Percentiles rank a stretch among this genome's conserved stretches.
Evolutionary conservation across 2,329 filamentous ascomycete species (phyloP).

Genomic region (Hyphodiscus sp.): DNA sequence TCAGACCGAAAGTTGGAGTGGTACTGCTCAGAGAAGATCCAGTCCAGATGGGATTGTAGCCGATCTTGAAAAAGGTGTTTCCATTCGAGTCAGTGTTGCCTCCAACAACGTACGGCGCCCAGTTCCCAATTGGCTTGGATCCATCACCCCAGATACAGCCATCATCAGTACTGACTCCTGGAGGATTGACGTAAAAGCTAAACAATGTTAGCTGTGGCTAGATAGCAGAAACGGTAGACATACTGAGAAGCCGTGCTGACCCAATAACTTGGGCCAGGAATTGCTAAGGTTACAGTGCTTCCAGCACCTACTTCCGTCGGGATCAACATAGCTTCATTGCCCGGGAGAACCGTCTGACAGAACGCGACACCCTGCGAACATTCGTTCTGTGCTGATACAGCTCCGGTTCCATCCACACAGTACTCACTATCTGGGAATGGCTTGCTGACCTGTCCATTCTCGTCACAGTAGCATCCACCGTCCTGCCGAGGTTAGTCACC

Average conservation of each 20-base stretch:
- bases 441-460: conserved; percentile 58
- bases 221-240: conserved; percentile 31
- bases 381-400: conserved; percentile 61
- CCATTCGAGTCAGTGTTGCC: conserved; percentile 62
- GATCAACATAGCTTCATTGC: conserved; percentile 77
- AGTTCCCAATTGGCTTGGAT: conserved; percentile 62
- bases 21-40: conserved; percentile 45
- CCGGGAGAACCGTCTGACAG: conserved; percentile 74
- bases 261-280: conserved; percentile 67
- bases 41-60: conserved; percentile 70
- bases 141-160: conserved; percentile 68
- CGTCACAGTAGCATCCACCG: conserved; percentile 67
- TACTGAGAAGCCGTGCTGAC: conserved; percentile 67
- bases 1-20: conserved; percentile 60
- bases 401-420: conserved; percentile 62
- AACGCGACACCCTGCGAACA: conserved; percentile 57
- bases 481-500: conserved; percentile 41
- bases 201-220: conserved; percentile 16
- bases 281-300: conserved; percentile 53
- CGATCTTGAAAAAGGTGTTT: conserved; percentile 67
- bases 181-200: conserved; percentile 73
- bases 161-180: conserved; percentile 51
- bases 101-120: conserved; percentile 70
- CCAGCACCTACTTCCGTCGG: conserved; percentile 55
- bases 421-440: conserved; percentile 62